Evolutionary conservation across 2,329 filamentous ascomycete species (phyloP).

Genomic region (Cercospora beticola): DNA sequence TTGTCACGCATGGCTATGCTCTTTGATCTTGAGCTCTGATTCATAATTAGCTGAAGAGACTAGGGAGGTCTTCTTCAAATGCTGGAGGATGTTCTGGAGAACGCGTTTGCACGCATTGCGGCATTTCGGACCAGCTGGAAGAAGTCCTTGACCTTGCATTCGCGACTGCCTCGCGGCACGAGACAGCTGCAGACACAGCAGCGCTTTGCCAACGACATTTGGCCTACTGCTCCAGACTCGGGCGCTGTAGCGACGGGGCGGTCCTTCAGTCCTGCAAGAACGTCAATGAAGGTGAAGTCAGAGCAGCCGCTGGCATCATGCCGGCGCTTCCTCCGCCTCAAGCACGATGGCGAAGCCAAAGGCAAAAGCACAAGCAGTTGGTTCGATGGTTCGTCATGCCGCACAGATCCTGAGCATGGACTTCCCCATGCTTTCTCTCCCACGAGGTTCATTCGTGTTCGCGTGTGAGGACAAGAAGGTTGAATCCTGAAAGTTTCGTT

Average conservation of each 20-base stretch:
- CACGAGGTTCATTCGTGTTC: background rate
- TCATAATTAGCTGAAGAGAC: background rate
- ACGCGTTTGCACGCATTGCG: background rate
- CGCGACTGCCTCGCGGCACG: background rate
- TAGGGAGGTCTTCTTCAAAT: background rate
- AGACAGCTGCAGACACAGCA: background rate
- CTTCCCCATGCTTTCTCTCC: background rate
- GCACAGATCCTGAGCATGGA: conserved; percentile 6
- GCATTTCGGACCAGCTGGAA: background rate
- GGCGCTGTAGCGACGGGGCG: background rate
- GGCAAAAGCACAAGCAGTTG: background rate
- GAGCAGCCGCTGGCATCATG: background rate
- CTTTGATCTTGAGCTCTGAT: background rate
- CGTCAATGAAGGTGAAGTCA: background rate
- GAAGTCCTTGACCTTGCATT: background rate
- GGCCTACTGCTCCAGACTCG: background rate
- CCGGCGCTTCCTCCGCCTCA: background rate
- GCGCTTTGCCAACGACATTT: background rate
- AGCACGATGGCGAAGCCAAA: background rate
- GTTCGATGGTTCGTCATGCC: conserved; percentile 4
- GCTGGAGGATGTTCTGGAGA: background rate
- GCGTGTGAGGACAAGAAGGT: background rate
- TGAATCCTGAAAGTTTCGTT: background rate
- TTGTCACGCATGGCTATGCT: background rate
- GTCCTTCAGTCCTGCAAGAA: background rate